Conservation (phyloP, 2,329 filamentous ascomycete genomes). For the Tricladium varicosporioides region DNA sequence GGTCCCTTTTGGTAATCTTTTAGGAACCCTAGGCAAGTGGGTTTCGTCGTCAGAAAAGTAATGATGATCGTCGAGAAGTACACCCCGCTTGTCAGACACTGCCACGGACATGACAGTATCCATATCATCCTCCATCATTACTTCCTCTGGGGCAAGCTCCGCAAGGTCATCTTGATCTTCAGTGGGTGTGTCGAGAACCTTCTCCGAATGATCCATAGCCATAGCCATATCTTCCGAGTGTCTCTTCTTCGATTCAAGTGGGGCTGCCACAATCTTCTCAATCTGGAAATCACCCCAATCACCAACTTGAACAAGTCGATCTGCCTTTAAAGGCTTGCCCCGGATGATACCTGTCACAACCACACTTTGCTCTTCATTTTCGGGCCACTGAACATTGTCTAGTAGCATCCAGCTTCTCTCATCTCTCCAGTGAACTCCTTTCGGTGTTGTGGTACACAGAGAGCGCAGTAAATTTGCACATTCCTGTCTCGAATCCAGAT, state of each 20-base stretch:
- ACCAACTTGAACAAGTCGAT: conserved; percentile 85
- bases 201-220: conserved; percentile 60
- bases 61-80: conserved; percentile 92
- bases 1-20: conserved; percentile 82
- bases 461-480: conserved; percentile 88
- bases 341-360: conserved; percentile 82
- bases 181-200: conserved; percentile 67
- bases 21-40: conserved; percentile 59
- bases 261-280: conserved; percentile 79
- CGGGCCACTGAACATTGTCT: conserved; percentile 74
- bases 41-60: conserved; percentile 92
- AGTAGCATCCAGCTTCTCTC: conserved; percentile 94
- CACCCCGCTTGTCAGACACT: conserved; percentile 69
- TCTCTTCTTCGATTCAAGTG: conserved; percentile 58
- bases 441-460: conserved; percentile 86
- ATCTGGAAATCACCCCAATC: conserved; percentile 95
- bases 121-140: conserved; percentile 66
- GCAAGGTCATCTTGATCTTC: conserved; percentile 81
- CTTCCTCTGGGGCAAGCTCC: conserved; percentile 83
- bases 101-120: conserved; percentile 47
- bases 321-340: conserved; percentile 82
- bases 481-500: conserved; percentile 83
- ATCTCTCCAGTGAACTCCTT: conserved; percentile 93
- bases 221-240: conserved; percentile 71
- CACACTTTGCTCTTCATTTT: conserved; percentile 58